These are phyloP conservation scores for Ogataea philodendri DNA, from an alignment of 805 yeast species.

Conservation along the genomic window DNA sequence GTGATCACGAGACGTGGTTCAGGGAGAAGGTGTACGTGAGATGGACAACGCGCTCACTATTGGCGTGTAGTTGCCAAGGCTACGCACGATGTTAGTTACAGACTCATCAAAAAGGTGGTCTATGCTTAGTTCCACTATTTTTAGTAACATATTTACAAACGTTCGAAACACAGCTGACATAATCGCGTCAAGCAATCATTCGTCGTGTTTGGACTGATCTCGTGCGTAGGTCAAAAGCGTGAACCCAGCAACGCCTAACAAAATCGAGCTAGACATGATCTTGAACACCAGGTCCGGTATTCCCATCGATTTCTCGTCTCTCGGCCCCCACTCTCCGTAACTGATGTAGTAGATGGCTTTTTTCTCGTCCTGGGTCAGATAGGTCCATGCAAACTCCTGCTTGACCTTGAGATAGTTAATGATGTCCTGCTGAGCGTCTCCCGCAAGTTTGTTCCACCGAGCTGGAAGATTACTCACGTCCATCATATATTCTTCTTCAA, in stretches of 20 bases:
- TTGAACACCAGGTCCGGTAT: conserved; percentile 35
- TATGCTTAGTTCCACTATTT: no score
- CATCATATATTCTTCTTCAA: conserved; percentile 28
- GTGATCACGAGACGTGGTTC: no score
- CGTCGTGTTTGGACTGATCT: conserved; percentile 23
- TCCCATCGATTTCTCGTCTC: conserved; percentile 35
- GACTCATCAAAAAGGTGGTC: no score
- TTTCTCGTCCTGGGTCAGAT: conserved; percentile 50
- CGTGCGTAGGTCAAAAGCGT: conserved; percentile 32
- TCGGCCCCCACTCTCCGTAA: conserved; percentile 64
- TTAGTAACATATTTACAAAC: conserved; percentile 9
- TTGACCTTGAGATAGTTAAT: conserved; percentile 36
- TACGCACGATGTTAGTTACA: no score
- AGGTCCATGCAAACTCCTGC: conserved; percentile 38
- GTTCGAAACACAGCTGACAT: conserved; percentile 1
- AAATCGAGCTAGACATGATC: conserved; percentile 32
- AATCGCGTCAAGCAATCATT: no score
- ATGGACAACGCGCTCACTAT: no score
- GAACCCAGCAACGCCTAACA: conserved; percentile 36
- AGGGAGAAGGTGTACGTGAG: no score
- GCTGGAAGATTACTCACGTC: conserved; percentile 32
- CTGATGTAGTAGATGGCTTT: conserved; percentile 57
- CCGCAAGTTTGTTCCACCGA: conserved; percentile 35
- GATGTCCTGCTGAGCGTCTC: conserved; percentile 36
- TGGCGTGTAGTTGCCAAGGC: no score